Evolutionary conservation across 306 rosid species (phyloP).

Genomic region (Adenanthera pavonina): DNA sequence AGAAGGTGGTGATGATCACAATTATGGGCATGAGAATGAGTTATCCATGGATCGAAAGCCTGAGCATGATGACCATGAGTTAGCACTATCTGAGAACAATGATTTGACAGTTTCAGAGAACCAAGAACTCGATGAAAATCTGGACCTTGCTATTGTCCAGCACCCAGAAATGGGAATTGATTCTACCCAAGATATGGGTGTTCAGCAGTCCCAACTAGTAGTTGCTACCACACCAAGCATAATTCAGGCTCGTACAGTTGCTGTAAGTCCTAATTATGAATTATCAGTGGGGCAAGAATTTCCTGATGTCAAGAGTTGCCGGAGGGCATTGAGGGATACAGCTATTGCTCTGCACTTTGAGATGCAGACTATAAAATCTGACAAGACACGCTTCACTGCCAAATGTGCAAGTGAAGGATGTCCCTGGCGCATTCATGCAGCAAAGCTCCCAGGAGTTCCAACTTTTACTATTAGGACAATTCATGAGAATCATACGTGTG

Average conservation of each 20-base stretch:
- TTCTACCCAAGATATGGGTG: constrained; percentile 51
- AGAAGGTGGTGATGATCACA: constrained; percentile 59
- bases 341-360: constrained; percentile 89
- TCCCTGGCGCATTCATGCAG: constrained; percentile 96
- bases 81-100: constrained; percentile 57
- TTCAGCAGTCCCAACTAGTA: constrained; percentile 55
- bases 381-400: constrained; percentile 90
- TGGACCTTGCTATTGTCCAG: constrained; percentile 58
- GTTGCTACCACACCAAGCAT: constrained; percentile 46
- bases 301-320: constrained; percentile 89
- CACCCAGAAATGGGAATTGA: constrained; percentile 68
- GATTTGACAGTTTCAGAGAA: constrained; percentile 63
- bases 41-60: constrained; percentile 76
- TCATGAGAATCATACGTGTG: constrained; percentile 75
- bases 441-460: constrained; percentile 93
- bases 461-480: constrained; percentile 86
- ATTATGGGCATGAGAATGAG: constrained; percentile 62
- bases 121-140: constrained; percentile 70
- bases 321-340: constrained; percentile 86
- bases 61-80: constrained; percentile 62
- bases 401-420: constrained; percentile 88
- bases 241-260: constrained; percentile 69
- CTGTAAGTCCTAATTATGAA: constrained; percentile 61
- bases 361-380: constrained; percentile 89
- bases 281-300: constrained; percentile 83